These are phyloP conservation scores for Metschnikowia anglica DNA, from an alignment of 805 yeast species.

Conservation along the genomic window DNA sequence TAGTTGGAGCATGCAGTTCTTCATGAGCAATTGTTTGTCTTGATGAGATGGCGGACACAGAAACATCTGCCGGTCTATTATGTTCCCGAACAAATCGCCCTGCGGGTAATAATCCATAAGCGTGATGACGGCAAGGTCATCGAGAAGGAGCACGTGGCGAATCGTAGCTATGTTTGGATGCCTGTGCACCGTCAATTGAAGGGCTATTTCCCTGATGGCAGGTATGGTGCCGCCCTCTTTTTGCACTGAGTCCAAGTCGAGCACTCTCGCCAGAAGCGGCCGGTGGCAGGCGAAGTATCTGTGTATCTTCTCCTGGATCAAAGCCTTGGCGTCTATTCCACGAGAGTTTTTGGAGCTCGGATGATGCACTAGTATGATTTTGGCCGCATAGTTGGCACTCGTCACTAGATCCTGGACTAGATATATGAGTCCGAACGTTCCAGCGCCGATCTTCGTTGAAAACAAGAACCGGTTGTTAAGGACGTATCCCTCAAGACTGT, in stretches of 20 bases:
- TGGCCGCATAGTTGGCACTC: slow-evolving; percentile 61
- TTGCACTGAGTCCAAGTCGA: slow-evolving; percentile 19
- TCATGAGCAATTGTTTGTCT: slow-evolving; percentile 45
- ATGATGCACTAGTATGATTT: slow-evolving; percentile 58
- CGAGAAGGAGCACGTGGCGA: slow-evolving; percentile 66
- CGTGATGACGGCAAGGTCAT: slow-evolving; percentile 55
- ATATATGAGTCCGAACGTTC: slow-evolving; percentile 42
- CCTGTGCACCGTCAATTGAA: slow-evolving; percentile 71
- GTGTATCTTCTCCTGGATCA: slow-evolving; percentile 40
- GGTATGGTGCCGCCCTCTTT: slow-evolving; percentile 28
- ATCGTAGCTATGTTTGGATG: slow-evolving; percentile 80
- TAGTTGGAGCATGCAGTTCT: slow-evolving; percentile 42
- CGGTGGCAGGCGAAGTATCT: slow-evolving; percentile 10
- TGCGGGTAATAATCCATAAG: slow-evolving; percentile 84
- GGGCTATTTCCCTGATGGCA: slow-evolving; percentile 62
- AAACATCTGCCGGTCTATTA: slow-evolving; percentile 72
- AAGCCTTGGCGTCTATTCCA: slow-evolving; percentile 60
- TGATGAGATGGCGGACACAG: slow-evolving; percentile 51
- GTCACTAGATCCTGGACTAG: slow-evolving; percentile 51
- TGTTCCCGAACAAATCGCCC: slow-evolving; percentile 84
- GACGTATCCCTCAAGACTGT: slow-evolving; percentile 54
- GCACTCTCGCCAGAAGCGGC: slow-evolving; percentile 9
- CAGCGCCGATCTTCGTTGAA: slow-evolving; percentile 46
- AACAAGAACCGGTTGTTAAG: slow-evolving; percentile 60
- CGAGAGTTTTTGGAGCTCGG: slow-evolving; percentile 60